Base-by-base conservation (phyloP, 768 basidiomycete genomes). In the Pleurotus citrinopileatus region DNA sequence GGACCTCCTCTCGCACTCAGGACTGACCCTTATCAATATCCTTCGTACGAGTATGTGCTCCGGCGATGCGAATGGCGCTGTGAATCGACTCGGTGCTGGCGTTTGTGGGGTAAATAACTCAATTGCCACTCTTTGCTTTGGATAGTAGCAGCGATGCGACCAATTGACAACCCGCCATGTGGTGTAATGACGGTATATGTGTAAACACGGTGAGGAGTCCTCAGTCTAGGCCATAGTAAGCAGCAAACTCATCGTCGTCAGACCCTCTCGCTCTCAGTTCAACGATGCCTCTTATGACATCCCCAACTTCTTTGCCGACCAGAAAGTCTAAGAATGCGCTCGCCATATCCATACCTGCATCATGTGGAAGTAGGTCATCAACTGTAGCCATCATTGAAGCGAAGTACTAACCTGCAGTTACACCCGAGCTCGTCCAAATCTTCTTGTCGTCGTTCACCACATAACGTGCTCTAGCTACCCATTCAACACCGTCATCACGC, bases 381-480 rank as follows among this genome's bases (percentile, higher is more conserved):
- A n/a, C 29, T 32, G 17, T n/a, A 6, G 7, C n/a, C 42, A 42
- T 17, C n/a, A 17, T 20, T 25, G 13, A 5, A 32, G 19, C 7
- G 34, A 50, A 12, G 10, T 15, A 47, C 19, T 20, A 15, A 64
- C 67, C 68, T 5, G 70, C 68, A 6, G 64, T 61, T 22, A 69
- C 62, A 3, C 69, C 69, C 6, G 68, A 67, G 34, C 59, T 58
- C 8, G 67, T 68, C 69, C 69, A 71, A 40, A 65, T 54, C 23
- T 69, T 68, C 9, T 64, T 68, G 45, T 71, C 70, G 25, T 53
- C 52, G 52, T 42, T 53, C 1, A 64, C 59, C 9, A 70, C 68
- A 65, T 66, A 70, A 2, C 70, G 60, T 4, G 70, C 70, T 29
- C 62, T 65, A 1, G 66, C 55, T 3, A 69, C 59, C 69, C 69